These are phyloP conservation scores for Graphilbum sp. DNA, from an alignment of 2,329 filamentous ascomycete genomes.

Conservation along the genomic window DNA sequence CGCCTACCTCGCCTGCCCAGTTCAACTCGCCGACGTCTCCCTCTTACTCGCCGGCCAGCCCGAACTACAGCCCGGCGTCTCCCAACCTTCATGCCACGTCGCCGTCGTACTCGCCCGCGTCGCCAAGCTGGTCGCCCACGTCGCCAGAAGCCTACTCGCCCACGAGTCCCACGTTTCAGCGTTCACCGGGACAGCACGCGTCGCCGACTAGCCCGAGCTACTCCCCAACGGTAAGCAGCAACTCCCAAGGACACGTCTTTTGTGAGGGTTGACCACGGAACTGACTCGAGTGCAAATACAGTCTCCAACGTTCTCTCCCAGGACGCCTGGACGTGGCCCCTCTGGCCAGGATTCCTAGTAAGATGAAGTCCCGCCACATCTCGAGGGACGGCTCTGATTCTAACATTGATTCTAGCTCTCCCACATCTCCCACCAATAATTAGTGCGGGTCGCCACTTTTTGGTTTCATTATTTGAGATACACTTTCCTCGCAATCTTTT, in stretches of 20 bases:
- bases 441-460: conserved; percentile 8
- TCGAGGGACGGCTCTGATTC: background rate
- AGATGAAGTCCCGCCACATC: conserved; percentile 8
- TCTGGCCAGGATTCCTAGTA: conserved; percentile 24
- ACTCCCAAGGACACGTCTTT: too few relatives aligned
- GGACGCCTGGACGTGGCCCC: conserved; percentile 21
- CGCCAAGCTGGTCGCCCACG: conserved; percentile 64
- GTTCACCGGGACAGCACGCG: conserved; percentile 33
- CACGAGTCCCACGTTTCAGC: conserved; percentile 44
- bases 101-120: conserved; percentile 51
- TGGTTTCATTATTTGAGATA: background rate
- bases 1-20: conserved; percentile 53
- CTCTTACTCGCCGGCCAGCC: conserved; percentile 53
- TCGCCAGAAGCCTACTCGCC: conserved; percentile 49
- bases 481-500: too few relatives aligned
- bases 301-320: conserved; percentile 30
- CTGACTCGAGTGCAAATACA: conserved; percentile 12
- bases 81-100: conserved; percentile 38
- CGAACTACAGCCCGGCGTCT: conserved; percentile 56
- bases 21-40: conserved; percentile 65
- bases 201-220: conserved; percentile 55
- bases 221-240: conserved; percentile 41
- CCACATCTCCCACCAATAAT: conserved; percentile 22
- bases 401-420: conserved; percentile 15
- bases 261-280: too few relatives aligned